Conservation (phyloP, 2,329 filamentous ascomycete species). For the Hypoxylon sp. region DNA sequence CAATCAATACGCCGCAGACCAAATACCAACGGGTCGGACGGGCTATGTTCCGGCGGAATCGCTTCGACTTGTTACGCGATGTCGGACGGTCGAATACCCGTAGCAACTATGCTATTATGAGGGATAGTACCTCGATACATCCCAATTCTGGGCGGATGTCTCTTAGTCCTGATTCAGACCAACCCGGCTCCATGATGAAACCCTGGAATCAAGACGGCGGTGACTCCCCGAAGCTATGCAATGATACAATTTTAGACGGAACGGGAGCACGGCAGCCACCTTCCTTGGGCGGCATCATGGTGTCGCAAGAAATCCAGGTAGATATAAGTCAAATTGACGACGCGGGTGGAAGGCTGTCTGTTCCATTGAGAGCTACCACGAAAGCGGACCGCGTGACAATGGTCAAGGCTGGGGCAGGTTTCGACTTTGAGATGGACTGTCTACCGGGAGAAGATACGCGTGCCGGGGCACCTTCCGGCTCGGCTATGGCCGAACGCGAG, state of each 20-base stretch:
- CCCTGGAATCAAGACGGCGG: constrained; percentile 48
- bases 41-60: constrained; percentile 23
- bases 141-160: constrained; percentile 47
- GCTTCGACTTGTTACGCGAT: constrained; percentile 24
- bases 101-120: constrained; percentile 48
- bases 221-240: constrained; percentile 14
- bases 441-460: constrained; percentile 39
- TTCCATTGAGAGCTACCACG: constrained; percentile 22
- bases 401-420: constrained; percentile 39
- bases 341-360: constrained; percentile 29
- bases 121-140: constrained; percentile 52
- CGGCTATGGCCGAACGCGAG: constrained; percentile 56
- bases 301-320: constrained; percentile 74
- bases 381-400: constrained; percentile 40
- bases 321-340: constrained; percentile 58
- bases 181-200: constrained; percentile 55
- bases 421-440: constrained; percentile 51
- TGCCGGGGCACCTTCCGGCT: constrained; percentile 45
- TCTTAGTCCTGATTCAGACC: constrained; percentile 48
- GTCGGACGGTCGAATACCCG: constrained; percentile 23
- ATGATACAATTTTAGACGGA: constrained; percentile 36
- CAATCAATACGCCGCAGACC: constrained; percentile 40
- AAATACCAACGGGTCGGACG: constrained; percentile 31
- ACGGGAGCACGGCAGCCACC: constrained; percentile 32
- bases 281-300: constrained; percentile 70